Percentiles rank a stretch among this genome's conserved stretches.
Conservation (phyloP, 768 basidiomycete species). For the Pseudohyphozyma bogoriensis region DNA sequence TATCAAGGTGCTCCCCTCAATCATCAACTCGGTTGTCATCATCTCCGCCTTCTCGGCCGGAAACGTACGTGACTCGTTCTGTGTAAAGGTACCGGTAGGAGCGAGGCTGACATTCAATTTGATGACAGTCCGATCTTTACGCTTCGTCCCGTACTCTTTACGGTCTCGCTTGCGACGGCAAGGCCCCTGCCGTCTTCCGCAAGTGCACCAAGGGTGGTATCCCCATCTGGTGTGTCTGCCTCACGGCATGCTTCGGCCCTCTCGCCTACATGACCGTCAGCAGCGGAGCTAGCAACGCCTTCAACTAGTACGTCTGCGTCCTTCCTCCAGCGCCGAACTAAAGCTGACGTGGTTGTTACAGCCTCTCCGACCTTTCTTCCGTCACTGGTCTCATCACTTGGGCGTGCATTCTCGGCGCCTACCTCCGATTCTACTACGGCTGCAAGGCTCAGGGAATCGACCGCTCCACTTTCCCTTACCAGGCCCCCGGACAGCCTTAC, state of each 20-base stretch:
- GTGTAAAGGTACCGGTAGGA: neutral
- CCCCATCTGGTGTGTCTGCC: conserved; percentile 61
- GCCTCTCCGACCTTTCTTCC: conserved; percentile 10
- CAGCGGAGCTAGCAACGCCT: conserved; percentile 48
- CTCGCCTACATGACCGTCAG: conserved; percentile 70
- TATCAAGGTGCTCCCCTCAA: conserved; percentile 73
- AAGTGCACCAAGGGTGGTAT: conserved; percentile 55
- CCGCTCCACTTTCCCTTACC: conserved; percentile 60
- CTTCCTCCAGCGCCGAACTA: too few species aligned
- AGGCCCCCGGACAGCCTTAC: conserved; percentile 49
- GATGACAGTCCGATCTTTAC: conserved; percentile 56
- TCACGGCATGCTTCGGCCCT: conserved; percentile 52
- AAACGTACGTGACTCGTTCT: conserved; percentile 39
- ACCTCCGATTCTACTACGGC: conserved; percentile 75
- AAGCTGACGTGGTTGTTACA: too few species aligned
- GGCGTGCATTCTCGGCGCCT: conserved; percentile 66
- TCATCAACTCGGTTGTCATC: conserved; percentile 50
- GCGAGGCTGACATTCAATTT: neutral
- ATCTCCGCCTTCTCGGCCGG: conserved; percentile 91
- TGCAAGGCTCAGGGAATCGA: conserved; percentile 68
- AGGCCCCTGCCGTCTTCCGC: conserved; percentile 66
- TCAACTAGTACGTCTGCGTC: too few species aligned
- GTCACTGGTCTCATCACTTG: conserved; percentile 48
- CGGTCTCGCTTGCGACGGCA: conserved; percentile 61
- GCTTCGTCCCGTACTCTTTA: conserved; percentile 69